Conservation (phyloP, 805 yeast species). For the Ogataea parapolymorpha region DNA sequence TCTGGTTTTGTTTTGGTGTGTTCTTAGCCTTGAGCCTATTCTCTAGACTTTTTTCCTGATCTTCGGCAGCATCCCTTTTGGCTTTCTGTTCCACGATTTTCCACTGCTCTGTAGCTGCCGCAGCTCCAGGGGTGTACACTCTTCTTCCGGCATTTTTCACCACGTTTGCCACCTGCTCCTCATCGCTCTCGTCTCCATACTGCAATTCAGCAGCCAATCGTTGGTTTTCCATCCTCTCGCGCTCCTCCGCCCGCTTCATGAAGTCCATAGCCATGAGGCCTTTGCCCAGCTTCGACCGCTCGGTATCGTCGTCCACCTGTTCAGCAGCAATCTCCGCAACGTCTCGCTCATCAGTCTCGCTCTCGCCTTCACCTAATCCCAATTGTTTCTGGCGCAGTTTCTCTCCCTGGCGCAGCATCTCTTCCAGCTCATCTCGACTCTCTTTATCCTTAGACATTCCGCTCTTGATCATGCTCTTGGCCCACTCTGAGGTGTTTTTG, state of each 20-base stretch:
- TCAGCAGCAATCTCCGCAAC: slow-evolving; percentile 49
- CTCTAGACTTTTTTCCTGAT: slow-evolving; percentile 44
- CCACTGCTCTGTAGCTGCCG: slow-evolving; percentile 36
- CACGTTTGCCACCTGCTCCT: slow-evolving; percentile 44
- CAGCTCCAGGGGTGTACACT: slow-evolving; percentile 65
- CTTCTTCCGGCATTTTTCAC: slow-evolving; percentile 74
- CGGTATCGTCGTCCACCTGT: slow-evolving; percentile 35
- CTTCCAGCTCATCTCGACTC: slow-evolving; percentile 87
- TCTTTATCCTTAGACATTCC: slow-evolving; percentile 87
- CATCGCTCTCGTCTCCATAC: slow-evolving; percentile 37
- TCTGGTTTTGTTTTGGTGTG: neutral
- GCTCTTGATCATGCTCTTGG: slow-evolving; percentile 80
- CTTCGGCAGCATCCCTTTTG: slow-evolving; percentile 46
- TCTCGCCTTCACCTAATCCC: slow-evolving; percentile 49
- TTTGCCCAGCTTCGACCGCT: slow-evolving; percentile 58
- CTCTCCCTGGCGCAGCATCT: slow-evolving; percentile 88
- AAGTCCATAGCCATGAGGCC: slow-evolving; percentile 94
- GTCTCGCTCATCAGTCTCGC: slow-evolving; percentile 39
- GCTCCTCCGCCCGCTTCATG: slow-evolving; percentile 85
- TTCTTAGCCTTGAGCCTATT: slow-evolving; percentile 34
- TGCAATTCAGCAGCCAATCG: slow-evolving; percentile 50
- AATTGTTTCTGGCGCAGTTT: slow-evolving; percentile 66
- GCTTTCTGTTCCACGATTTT: slow-evolving; percentile 36
- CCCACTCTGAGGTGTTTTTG: slow-evolving; percentile 87
- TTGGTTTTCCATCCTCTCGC: slow-evolving; percentile 57